Evolutionary conservation across 2,329 filamentous ascomycete species (phyloP).

Genomic region (Dendryphion nanum): DNA sequence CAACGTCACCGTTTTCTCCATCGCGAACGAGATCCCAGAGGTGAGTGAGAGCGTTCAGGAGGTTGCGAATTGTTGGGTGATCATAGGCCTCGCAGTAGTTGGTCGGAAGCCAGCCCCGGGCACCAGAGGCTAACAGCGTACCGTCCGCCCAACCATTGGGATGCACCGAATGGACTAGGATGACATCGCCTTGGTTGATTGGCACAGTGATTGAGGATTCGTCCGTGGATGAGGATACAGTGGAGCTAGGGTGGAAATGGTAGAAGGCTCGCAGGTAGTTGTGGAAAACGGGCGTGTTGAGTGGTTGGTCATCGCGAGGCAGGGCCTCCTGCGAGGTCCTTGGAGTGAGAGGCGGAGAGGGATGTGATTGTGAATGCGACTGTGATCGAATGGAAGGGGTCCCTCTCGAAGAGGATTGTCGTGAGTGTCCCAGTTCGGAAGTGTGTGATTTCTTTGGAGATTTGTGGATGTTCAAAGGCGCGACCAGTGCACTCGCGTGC

Average conservation of each 20-base stretch:
- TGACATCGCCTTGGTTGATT: conserved; percentile 85
- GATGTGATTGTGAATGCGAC: conserved; percentile 50
- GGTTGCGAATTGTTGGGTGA: conserved; percentile 77
- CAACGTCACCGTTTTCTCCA: conserved; percentile 70
- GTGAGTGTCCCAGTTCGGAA: conserved; percentile 21
- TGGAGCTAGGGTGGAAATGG: conserved; percentile 78
- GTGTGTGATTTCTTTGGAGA: conserved; percentile 28
- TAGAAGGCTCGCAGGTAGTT: conserved; percentile 95
- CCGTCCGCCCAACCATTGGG: conserved; percentile 99
- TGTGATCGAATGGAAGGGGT: conserved; percentile 23
- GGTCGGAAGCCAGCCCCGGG: conserved; percentile 91
- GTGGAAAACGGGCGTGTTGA: conserved; percentile 70
- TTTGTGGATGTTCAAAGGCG: conserved; percentile 38
- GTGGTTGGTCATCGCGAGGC: conserved; percentile 38
- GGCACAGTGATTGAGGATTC: conserved; percentile 69
- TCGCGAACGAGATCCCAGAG: conserved; percentile 89
- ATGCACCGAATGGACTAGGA: conserved; percentile 93
- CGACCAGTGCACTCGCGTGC: conserved; percentile 35
- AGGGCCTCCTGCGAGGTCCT: conserved; percentile 65
- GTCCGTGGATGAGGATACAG: conserved; percentile 74
- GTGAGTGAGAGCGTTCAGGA: conserved; percentile 82
- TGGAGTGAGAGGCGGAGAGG: conserved; percentile 76
- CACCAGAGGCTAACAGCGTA: conserved; percentile 80
- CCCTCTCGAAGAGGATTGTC: conserved; percentile 33
- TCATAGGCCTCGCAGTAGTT: conserved; percentile 98